phyloP scores from a whole-genome alignment of 768 basidiomycete species.

The Neoboletus subvelutipes region DNA sequence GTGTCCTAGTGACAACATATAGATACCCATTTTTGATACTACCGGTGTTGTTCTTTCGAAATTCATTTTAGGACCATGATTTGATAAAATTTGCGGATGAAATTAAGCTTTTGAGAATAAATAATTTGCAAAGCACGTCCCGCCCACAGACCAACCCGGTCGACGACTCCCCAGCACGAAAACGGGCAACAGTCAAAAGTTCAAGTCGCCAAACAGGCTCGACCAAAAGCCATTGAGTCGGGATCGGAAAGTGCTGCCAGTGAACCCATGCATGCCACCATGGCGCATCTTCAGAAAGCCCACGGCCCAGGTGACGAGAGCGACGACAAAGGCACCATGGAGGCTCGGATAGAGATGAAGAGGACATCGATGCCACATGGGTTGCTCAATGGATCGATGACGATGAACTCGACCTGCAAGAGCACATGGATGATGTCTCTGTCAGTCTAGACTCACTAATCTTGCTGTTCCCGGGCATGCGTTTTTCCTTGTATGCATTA shows the following conservation, averaged over 20 bases:
- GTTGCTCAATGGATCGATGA: slow-evolving; percentile 63
- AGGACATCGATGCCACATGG: slow-evolving; percentile 47
- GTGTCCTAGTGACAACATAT: neutral
- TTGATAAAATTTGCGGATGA: neutral
- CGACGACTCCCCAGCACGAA: neutral
- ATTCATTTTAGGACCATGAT: neutral
- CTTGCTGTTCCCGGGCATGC: slow-evolving; percentile 32
- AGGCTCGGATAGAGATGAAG: neutral
- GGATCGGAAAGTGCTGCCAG: slow-evolving; percentile 3
- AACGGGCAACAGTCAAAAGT: slow-evolving; percentile 1
- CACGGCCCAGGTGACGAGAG: slow-evolving; percentile 30
- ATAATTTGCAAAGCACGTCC: slow-evolving; percentile 3
- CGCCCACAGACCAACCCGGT: neutral
- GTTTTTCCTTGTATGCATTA: slow-evolving; percentile 59
- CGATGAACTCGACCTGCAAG: slow-evolving; percentile 33
- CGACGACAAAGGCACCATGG: slow-evolving; percentile 32
- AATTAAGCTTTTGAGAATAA: neutral
- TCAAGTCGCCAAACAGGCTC: slow-evolving; percentile 5
- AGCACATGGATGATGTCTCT: slow-evolving; percentile 6
- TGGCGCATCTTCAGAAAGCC: neutral
- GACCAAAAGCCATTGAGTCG: slow-evolving; percentile 10
- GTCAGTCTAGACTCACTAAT: slow-evolving; percentile 6
- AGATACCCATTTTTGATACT: neutral
- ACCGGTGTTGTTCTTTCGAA: neutral
- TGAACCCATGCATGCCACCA: neutral